Conservation (phyloP, 2,329 filamentous ascomycete species). For the Cladophialophora psammophila region DNA sequence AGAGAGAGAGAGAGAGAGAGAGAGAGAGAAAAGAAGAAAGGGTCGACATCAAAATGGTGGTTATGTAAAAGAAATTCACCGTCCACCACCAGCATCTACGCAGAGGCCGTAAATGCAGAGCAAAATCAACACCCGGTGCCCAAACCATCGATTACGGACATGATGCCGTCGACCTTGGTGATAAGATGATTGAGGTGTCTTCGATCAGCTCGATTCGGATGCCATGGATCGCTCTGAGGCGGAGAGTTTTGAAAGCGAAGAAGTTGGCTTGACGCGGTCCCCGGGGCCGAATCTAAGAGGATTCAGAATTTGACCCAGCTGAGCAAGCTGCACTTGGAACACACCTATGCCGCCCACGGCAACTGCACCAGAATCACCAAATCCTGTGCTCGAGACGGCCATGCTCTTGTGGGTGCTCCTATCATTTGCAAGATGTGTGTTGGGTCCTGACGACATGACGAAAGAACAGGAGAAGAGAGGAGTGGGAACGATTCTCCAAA, state of each 20-base stretch:
- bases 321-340: not conserved
- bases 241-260: not conserved
- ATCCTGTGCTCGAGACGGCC: not conserved
- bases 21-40: not conserved
- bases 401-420: conserved; percentile 14
- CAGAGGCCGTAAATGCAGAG: too few relatives aligned
- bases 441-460: not conserved
- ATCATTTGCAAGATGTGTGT: not conserved
- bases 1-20: not conserved
- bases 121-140: not conserved
- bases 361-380: not conserved
- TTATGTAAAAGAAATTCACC: too few relatives aligned
- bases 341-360: not conserved
- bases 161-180: not conserved
- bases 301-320: not conserved
- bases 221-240: conserved; percentile 7
- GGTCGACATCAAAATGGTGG: not conserved
- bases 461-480: not conserved
- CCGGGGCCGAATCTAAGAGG: not conserved
- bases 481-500: not conserved
- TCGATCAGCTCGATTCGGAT: conserved; percentile 2
- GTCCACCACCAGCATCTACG: too few relatives aligned
- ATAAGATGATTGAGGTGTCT: conserved; percentile 9
- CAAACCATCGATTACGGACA: not conserved
- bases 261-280: not conserved